Percentiles rank a stretch among this genome's conserved stretches.
Conservation (phyloP, 2,329 filamentous ascomycete genomes). For the Claviceps arundinis region DNA sequence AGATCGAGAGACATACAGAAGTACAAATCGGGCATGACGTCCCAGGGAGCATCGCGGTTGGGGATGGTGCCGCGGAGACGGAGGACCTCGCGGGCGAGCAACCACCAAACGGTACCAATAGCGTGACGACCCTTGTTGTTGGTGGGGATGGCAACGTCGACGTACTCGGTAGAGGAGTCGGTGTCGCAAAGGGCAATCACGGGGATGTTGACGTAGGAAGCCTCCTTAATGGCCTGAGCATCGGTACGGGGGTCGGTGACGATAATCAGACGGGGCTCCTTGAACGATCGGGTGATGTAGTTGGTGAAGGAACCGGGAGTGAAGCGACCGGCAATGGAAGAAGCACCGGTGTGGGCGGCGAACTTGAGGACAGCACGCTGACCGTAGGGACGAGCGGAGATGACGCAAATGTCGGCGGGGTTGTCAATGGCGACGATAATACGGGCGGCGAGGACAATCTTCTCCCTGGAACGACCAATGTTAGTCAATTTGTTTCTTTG, state of each 20-base stretch:
- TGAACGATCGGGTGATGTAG: conserved; percentile 99
- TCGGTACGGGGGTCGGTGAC: conserved; percentile 99
- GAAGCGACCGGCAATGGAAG: conserved; percentile 98
- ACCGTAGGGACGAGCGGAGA: conserved; percentile 98
- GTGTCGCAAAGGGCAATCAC: conserved; percentile 99
- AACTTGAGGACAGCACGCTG: conserved; percentile 99
- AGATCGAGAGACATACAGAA: conserved; percentile 53
- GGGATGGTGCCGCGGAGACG: conserved; percentile 94
- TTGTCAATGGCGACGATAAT: conserved; percentile 99
- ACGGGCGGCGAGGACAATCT: conserved; percentile 96
- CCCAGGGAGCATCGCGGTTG: conserved; percentile 93
- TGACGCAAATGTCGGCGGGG: conserved; percentile 97
- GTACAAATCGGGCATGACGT: conserved; percentile 99
- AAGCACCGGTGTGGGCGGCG: conserved; percentile 93
- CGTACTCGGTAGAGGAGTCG: conserved; percentile 98
- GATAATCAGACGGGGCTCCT: conserved; percentile 98
- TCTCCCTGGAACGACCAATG: conserved; percentile 56
- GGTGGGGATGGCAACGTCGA: conserved; percentile 98
- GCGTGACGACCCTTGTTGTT: conserved; percentile 99
- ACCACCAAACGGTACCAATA: conserved; percentile 98
- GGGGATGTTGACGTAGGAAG: conserved; percentile 99
- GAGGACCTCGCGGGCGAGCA: conserved; percentile 98
- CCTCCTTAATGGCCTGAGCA: conserved; percentile 99
- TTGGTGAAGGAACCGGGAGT: conserved; percentile 99
- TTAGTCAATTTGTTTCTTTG: conserved; percentile 5